Conservation (phyloP, 2,329 filamentous ascomycete genomes). For the Fusarium mangiferae region DNA sequence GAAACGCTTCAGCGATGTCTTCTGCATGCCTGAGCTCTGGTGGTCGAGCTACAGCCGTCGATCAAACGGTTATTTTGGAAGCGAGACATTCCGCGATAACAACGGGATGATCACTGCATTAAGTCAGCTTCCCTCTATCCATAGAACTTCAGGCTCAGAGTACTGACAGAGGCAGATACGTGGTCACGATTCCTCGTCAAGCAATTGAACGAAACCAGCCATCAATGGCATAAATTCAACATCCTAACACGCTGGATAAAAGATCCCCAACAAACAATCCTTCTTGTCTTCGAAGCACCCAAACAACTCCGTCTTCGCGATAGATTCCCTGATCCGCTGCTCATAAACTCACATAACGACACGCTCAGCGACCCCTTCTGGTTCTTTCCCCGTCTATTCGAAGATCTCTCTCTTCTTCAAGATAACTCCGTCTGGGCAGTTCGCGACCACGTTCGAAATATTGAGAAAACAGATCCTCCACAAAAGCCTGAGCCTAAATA, state of each 20-base stretch:
- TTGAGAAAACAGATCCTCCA: slow-evolving; percentile 43
- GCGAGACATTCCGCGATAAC: slow-evolving; percentile 44
- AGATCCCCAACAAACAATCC: slow-evolving; percentile 12
- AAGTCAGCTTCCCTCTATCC: neutral
- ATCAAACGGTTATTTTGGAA: slow-evolving; percentile 55
- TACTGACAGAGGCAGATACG: slow-evolving; percentile 9
- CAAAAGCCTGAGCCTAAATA: slow-evolving; percentile 49
- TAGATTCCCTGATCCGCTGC: neutral
- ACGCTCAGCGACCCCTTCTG: slow-evolving; percentile 24
- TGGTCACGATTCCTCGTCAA: slow-evolving; percentile 33
- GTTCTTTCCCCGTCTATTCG: slow-evolving; percentile 12
- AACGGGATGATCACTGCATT: neutral
- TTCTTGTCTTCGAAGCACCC: slow-evolving; percentile 13
- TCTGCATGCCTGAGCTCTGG: slow-evolving; percentile 43
- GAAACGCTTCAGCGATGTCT: slow-evolving; percentile 30
- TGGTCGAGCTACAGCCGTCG: slow-evolving; percentile 49
- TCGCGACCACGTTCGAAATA: slow-evolving; percentile 47
- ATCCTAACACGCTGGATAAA: slow-evolving; percentile 22
- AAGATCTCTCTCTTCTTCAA: neutral
- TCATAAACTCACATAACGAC: neutral
- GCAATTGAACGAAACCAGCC: neutral
- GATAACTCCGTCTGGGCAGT: slow-evolving; percentile 52
- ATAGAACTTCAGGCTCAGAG: accelerated
- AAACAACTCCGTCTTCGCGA: neutral
- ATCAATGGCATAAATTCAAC: slow-evolving; percentile 33